These are phyloP conservation scores for Biscogniauxia sp. DNA, from an alignment of 2,329 filamentous ascomycete genomes.

Conservation along the genomic window DNA sequence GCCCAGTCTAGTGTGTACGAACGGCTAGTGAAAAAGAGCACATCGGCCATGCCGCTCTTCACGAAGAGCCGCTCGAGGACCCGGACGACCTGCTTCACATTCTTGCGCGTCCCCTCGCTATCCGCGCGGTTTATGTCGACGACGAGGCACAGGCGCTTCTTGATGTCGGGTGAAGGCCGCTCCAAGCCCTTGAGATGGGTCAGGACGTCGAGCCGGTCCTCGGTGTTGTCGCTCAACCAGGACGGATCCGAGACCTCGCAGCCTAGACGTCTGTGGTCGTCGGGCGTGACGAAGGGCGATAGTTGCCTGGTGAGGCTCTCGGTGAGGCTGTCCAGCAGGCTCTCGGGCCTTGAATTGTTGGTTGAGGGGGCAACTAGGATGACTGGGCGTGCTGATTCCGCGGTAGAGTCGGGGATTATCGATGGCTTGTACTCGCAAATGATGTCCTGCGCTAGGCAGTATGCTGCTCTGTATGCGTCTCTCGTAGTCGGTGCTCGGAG, in stretches of 20 bases:
- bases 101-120: not conserved
- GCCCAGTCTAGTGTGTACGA: not conserved
- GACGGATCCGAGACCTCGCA: not conserved
- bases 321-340: not conserved
- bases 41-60: not conserved
- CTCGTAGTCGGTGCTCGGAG: not conserved
- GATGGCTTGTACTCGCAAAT: not conserved
- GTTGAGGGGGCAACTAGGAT: not conserved
- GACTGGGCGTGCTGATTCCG: not conserved
- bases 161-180: not conserved
- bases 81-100: not conserved
- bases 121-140: not conserved
- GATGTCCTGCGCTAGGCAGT: not conserved
- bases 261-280: not conserved
- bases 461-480: not conserved
- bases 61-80: slow-evolving; percentile 1
- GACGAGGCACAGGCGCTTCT: not conserved
- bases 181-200: not conserved
- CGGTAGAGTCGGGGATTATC: not conserved
- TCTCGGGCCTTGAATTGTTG: not conserved
- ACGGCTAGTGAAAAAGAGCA: not conserved
- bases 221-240: not conserved
- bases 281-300: not conserved
- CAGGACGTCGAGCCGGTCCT: not conserved
- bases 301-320: not conserved